Base-by-base conservation (phyloP, 768 basidiomycete species). In the Suillus tomentosus region DNA sequence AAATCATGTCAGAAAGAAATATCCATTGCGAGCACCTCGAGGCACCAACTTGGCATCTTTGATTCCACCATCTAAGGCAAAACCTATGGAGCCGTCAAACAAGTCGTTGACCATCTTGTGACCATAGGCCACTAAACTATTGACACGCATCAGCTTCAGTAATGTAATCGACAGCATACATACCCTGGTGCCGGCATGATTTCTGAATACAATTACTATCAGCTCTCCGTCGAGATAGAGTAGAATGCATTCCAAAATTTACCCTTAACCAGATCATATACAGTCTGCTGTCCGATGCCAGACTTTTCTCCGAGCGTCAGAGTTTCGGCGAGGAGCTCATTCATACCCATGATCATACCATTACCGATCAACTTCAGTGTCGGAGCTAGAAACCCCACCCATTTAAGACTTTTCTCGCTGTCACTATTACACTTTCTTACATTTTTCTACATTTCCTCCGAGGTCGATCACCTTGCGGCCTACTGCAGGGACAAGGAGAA, bases 381-480 rank as follows among this genome's bases (percentile, higher is more conserved):
- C 6, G 85, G 83, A 15, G 89, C 89, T 90, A 60, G 64, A 65
- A 42, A 31, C 45, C 13, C 14, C 15, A 48, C 55, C 34, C 37
- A 45, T 39, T 27, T 65, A 48, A 63, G 37, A 15, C 36, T 43
- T n/a, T 51, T 1, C 27, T 58, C 40, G 24, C 17, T 3, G 22
- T 37, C 8, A 47, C 47, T 51, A 22, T 5, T 5, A 48, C 19
- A 66, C 22, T 10, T 17, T 53, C 68, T 11, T 39, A 84, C 91
- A 92, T 77, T 92, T 90, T 78, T 95, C 92, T 36, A 95, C 81
- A 73, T 96, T 94, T 31, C 85, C 88, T 31, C 95, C 95, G 14
- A 96, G 81, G 74, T 96, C 95, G 27, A 89, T 76, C 37, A 88
- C 85, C 72, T 92, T 94, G 66, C 85, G 80, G 24, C 88, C 95